A percentile compares a stretch with the other conserved stretches of the same genome.
phyloP scores from a whole-genome alignment of 306 rosid genomes.

The Ziziphus jujuba region DNA sequence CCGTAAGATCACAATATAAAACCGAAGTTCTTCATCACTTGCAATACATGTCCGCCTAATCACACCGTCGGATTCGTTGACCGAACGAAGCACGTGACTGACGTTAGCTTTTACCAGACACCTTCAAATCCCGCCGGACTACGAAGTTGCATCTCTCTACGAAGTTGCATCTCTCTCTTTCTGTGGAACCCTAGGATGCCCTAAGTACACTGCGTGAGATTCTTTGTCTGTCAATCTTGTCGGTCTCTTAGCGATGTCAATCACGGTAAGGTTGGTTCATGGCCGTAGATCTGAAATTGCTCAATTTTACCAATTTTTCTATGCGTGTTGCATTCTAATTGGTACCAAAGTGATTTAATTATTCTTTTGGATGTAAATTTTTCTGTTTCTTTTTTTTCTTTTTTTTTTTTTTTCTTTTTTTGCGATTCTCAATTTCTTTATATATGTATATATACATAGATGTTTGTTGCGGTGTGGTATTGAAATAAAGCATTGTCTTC shows the following conservation, averaged over 20 bases:
- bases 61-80: conserved; percentile 20
- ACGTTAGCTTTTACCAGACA: not conserved
- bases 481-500: conserved; percentile 15
- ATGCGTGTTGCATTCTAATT: not conserved
- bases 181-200: conserved; percentile 51
- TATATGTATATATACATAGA: too few species aligned
- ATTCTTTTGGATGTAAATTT: too few species aligned
- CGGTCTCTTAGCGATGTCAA: not conserved
- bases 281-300: conserved; percentile 33
- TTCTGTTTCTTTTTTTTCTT: too few species aligned
- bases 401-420: too few species aligned
- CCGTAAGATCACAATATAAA: not conserved
- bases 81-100: conserved; percentile 15
- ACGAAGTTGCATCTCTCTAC: conserved; percentile 22
- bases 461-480: not conserved
- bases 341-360: too few species aligned
- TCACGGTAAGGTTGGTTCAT: conserved; percentile 38
- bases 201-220: conserved; percentile 21
- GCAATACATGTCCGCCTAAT: not conserved
- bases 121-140: conserved; percentile 18
- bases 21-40: too few species aligned
- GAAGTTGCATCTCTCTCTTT: conserved; percentile 8
- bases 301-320: not conserved
- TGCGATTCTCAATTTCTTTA: too few species aligned
- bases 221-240: conserved; percentile 11